These are phyloP conservation scores for Syzygium aqueum DNA, from an alignment of 345 rosid species.

Conservation along the genomic window DNA sequence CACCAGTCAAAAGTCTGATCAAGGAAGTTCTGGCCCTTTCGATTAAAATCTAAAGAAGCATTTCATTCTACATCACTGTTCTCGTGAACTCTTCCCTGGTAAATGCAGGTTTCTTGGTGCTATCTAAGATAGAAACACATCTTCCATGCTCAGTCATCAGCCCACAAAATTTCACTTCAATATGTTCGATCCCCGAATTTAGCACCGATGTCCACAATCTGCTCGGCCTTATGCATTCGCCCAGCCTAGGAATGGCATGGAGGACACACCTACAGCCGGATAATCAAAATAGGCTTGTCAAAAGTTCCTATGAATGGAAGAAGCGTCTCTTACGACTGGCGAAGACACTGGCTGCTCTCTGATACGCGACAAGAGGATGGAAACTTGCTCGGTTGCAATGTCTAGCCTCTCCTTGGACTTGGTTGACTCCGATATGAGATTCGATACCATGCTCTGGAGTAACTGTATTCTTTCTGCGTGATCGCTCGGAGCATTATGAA, in stretches of 20 bases:
- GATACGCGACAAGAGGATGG: constrained; percentile 60
- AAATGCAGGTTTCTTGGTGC: not conserved
- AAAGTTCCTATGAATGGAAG: constrained; percentile 25
- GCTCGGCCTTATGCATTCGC: not conserved
- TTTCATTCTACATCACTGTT: not conserved
- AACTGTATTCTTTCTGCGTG: constrained; percentile 66
- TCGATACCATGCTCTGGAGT: constrained; percentile 64
- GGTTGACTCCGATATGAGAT: constrained; percentile 58
- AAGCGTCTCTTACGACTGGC: constrained; percentile 20
- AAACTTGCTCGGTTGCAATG: constrained; percentile 66
- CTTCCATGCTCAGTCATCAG: not conserved
- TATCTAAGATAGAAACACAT: not conserved
- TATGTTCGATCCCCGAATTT: not conserved
- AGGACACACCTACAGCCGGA: not conserved
- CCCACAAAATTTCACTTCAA: not conserved
- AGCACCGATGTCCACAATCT: not conserved
- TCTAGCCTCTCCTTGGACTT: constrained; percentile 86
- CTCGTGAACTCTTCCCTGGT: not conserved
- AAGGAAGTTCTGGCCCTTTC: not conserved
- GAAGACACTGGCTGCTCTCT: constrained; percentile 59
- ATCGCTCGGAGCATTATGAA: constrained; percentile 30
- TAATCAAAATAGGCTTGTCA: not conserved
- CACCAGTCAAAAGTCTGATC: not conserved
- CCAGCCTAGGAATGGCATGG: not conserved
- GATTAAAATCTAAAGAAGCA: not conserved